Percentiles rank a stretch among this genome's conserved stretches.
Conservation (phyloP, 768 basidiomycete genomes). For the Daedaleopsis nitida region DNA sequence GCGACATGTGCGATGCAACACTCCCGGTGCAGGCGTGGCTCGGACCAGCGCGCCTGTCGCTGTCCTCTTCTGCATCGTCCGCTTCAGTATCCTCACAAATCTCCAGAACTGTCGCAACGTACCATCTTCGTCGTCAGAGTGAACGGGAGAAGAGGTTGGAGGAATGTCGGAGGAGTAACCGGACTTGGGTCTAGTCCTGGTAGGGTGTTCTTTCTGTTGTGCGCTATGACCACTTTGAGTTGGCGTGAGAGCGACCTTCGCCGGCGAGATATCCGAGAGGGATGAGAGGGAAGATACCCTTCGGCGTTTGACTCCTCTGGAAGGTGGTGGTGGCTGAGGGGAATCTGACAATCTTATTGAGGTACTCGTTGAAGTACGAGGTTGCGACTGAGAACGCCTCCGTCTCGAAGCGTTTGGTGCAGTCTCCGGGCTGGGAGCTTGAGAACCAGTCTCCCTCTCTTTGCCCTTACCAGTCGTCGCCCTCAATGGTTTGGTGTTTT, state of each 20-base stretch:
- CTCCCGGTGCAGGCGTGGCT: neutral
- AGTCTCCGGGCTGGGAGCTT: neutral
- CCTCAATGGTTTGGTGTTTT: neutral
- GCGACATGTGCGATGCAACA: neutral
- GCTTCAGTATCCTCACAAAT: neutral
- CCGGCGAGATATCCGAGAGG: constrained; percentile 2
- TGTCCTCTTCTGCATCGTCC: neutral
- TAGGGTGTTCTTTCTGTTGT: neutral
- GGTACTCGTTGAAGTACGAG: neutral
- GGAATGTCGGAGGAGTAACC: constrained; percentile 6
- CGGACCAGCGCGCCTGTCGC: neutral
- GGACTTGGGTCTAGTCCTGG: neutral
- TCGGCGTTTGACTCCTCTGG: constrained; percentile 9
- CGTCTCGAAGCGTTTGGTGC: neutral
- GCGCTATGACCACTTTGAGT: too few species aligned
- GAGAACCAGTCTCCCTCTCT: neutral
- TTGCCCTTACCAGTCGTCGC: neutral
- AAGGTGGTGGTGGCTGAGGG: neutral
- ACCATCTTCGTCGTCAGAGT: constrained; percentile 10
- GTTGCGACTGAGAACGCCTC: neutral
- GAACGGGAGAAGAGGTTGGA: constrained; percentile 11
- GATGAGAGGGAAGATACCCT: constrained; percentile 13
- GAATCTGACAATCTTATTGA: neutral
- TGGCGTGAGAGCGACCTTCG: neutral
- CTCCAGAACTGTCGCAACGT: neutral